Evolutionary conservation across 306 rosid genomes (phyloP).

Genomic region (Trifolium repens): DNA sequence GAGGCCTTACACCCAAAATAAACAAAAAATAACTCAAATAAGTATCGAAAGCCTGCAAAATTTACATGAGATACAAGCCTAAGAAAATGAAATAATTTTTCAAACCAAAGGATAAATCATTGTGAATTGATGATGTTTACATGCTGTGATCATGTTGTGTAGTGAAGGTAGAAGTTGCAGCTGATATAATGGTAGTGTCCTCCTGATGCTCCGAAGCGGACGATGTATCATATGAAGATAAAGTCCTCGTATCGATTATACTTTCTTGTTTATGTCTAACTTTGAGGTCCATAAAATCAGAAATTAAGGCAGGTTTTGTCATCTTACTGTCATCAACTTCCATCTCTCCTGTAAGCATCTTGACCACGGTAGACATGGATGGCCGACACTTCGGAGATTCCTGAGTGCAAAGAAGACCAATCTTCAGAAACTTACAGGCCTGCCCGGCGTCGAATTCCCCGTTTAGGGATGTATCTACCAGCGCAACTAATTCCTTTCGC

Average conservation of each 20-base stretch:
- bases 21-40: neutral
- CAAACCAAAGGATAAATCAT: slow-evolving; percentile 2
- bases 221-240: slow-evolving; percentile 43
- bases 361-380: slow-evolving; percentile 86
- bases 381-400: slow-evolving; percentile 84
- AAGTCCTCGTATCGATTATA: slow-evolving; percentile 22
- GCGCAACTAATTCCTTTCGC: slow-evolving; percentile 60
- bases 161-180: slow-evolving; percentile 52
- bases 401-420: slow-evolving; percentile 94
- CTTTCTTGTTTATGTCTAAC: slow-evolving; percentile 45
- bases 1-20: slow-evolving; percentile 7
- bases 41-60: slow-evolving; percentile 31
- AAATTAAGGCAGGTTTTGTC: slow-evolving; percentile 82
- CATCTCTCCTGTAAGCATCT: slow-evolving; percentile 77
- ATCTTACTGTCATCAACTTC: slow-evolving; percentile 51
- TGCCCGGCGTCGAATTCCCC: slow-evolving; percentile 82
- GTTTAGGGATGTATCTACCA: slow-evolving; percentile 64
- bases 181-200: slow-evolving; percentile 52
- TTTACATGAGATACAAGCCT: slow-evolving; percentile 44
- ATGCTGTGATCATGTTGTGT: slow-evolving; percentile 46
- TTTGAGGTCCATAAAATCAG: slow-evolving; percentile 89
- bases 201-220: slow-evolving; percentile 57
- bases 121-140: slow-evolving; percentile 29
- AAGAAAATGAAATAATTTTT: slow-evolving; percentile 39
- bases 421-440: slow-evolving; percentile 76